Evolutionary conservation across 2,329 filamentous ascomycete species (phyloP), one percentile per base, ranked within the genome.

Genomic region (Hypoxylon sp.): DNA sequence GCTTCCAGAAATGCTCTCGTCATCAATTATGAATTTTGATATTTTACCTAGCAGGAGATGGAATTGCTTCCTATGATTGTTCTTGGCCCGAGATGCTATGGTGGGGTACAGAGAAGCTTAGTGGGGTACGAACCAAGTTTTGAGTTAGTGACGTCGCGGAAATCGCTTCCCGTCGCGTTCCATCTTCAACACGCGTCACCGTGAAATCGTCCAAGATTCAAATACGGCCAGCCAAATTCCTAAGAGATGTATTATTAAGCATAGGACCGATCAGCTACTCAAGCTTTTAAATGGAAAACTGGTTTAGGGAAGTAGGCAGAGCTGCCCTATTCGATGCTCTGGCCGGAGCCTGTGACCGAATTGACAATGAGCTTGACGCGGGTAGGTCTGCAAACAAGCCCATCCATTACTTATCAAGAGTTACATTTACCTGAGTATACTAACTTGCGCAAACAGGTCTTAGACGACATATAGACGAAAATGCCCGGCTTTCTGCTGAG

Each of bases 401-500:
- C 21, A 27, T 45, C 11, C 52, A 27, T n/a, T n/a, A n/a, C n/a
- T n/a, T n/a, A n/a, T n/a, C n/a, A n/a, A n/a, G n/a, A n/a, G n/a
- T n/a, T 23, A 43, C 41, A 61, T 64, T 30, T 8, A 39, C 5
- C 11, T 39, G 51, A 32, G 6, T 8, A 32, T 58, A 55, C 60
- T 69, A 30, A 64, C 47, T 8, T 43, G 7, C 11, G 6, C 21
- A n/a, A 56, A 45, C 25, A 75, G 70, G 60, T 27, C 45, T 71
- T 19, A 46, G 59, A 56, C 56, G 59, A 11, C 63, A 67, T 41
- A 53, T 51, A 48, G 63, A 69, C 23, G 65, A 68, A 27, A 71
- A 75, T 57, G 62, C 65, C 7, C 67, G 73, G 19, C 73, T 78
- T 47, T 53, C 69, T 9, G 68, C 75, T 5, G 80, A 83, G 65